Evolutionary conservation across 208 protist species (phyloP).

Genomic region (Crithidia sp.): DNA sequence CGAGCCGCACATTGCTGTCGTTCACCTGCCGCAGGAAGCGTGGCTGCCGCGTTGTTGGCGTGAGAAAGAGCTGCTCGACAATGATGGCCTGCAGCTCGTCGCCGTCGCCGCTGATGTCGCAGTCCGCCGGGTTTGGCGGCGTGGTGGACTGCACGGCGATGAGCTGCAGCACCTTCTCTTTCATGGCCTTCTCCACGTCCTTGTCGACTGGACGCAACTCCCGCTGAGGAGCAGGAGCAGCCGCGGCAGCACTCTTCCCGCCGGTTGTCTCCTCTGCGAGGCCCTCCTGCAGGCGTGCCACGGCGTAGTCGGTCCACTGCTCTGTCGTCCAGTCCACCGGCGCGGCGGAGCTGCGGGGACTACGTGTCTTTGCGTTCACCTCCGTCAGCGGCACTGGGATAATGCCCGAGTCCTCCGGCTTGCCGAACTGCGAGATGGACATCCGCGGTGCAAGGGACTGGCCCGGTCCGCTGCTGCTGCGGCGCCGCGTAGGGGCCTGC

Average conservation of each 20-base stretch:
- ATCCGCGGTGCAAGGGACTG: not conserved
- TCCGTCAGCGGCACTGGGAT: slow-evolving; percentile 3
- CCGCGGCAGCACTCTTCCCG: not conserved
- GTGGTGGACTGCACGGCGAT: slow-evolving; percentile 58
- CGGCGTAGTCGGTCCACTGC: slow-evolving; percentile 33
- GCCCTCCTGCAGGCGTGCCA: slow-evolving; percentile 29
- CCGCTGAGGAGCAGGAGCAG: slow-evolving; percentile 6
- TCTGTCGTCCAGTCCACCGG: slow-evolving; percentile 8
- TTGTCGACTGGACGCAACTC: slow-evolving; percentile 70
- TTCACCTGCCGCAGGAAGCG: slow-evolving; percentile 81
- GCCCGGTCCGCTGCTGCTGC: not conserved
- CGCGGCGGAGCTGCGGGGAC: not conserved
- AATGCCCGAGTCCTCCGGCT: slow-evolving; percentile 4
- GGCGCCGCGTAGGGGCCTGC: slow-evolving; percentile 5
- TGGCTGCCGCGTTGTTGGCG: slow-evolving; percentile 65
- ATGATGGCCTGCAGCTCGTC: slow-evolving; percentile 82
- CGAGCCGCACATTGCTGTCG: slow-evolving; percentile 78
- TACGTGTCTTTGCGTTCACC: not conserved
- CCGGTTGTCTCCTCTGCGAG: slow-evolving; percentile 2
- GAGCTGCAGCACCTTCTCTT: slow-evolving; percentile 57
- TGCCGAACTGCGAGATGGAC: slow-evolving; percentile 16
- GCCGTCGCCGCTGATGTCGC: slow-evolving; percentile 75
- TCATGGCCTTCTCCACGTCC: slow-evolving; percentile 73
- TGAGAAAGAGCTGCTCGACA: slow-evolving; percentile 85
- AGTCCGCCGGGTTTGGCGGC: slow-evolving; percentile 65